Conservation (phyloP, 805 yeast genomes). For the Candida vartiovaarae region DNA sequence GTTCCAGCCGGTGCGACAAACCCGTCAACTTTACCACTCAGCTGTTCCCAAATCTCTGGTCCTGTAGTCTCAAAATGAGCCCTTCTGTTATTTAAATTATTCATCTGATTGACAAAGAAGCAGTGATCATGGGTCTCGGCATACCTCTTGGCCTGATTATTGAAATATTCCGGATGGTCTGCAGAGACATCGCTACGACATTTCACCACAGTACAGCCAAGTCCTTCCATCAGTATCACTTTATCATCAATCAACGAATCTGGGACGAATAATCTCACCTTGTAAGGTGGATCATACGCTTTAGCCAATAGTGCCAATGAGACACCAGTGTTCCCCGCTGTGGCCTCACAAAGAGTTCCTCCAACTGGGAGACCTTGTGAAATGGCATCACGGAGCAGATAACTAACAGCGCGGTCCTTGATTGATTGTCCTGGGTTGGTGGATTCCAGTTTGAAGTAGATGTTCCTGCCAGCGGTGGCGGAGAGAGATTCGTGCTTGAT, state of each 20-base stretch:
- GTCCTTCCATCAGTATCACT: constrained; percentile 43
- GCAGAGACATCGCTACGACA: constrained; percentile 54
- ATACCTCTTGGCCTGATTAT: constrained; percentile 25
- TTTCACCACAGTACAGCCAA: constrained; percentile 60
- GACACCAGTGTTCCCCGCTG: constrained; percentile 83
- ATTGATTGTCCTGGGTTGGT: constrained; percentile 79
- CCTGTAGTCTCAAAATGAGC: constrained; percentile 66
- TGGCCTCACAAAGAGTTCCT: constrained; percentile 71
- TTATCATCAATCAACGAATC: constrained; percentile 73
- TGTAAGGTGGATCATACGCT: constrained; percentile 23
- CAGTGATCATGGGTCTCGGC: constrained; percentile 37
- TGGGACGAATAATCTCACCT: constrained; percentile 70
- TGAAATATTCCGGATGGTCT: constrained; percentile 40
- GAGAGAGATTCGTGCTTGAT: constrained; percentile 57
- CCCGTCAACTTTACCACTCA: constrained; percentile 43
- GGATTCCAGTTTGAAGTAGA: constrained; percentile 67
- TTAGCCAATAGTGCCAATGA: constrained; percentile 63
- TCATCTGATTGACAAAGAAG: constrained; percentile 76
- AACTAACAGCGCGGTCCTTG: constrained; percentile 72
- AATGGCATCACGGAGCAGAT: constrained; percentile 59
- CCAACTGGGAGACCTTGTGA: constrained; percentile 49
- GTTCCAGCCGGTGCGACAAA: constrained; percentile 79
- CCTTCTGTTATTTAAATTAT: constrained; percentile 66
- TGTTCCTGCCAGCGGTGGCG: constrained; percentile 58
- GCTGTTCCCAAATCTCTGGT: constrained; percentile 68